Percentiles rank a stretch among this genome's conserved stretches.
These are phyloP conservation scores for Violaceomyces palustris DNA, from an alignment of 1,284 basidiomycete genomes.

Conservation along the genomic window DNA sequence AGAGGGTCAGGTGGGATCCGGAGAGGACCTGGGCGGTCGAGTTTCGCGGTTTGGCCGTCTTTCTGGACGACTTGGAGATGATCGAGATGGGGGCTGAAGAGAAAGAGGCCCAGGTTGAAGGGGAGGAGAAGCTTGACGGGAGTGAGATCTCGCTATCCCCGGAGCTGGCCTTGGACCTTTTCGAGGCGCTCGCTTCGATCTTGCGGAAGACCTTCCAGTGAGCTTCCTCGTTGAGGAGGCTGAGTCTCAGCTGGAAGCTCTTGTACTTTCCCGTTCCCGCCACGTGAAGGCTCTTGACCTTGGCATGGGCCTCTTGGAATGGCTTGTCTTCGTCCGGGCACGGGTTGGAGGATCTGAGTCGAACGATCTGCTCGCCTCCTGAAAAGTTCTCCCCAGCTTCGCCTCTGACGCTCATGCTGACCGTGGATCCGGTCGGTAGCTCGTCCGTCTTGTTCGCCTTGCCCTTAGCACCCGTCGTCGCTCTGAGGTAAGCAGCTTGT, in stretches of 20 bases:
- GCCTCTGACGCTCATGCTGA: constrained; percentile 77
- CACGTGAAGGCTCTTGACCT: constrained; percentile 84
- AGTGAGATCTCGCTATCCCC: too few species aligned
- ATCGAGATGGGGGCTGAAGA: constrained; percentile 84
- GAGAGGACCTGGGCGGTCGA: constrained; percentile 84
- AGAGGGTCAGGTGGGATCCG: constrained; percentile 84
- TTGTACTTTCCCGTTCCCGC: constrained; percentile 82
- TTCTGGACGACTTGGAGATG: constrained; percentile 94
- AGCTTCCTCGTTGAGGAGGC: too few species aligned
- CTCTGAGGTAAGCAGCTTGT: too few species aligned
- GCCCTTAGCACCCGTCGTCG: too few species aligned
- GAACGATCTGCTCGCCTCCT: constrained; percentile 29
- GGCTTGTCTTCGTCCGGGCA: too few species aligned
- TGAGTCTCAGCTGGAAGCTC: constrained; percentile 74
- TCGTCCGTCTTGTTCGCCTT: too few species aligned
- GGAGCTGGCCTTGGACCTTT: too few species aligned
- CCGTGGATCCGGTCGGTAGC: too few species aligned
- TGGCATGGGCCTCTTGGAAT: constrained; percentile 70
- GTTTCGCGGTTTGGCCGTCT: constrained; percentile 90
- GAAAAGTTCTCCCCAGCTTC: constrained; percentile 67
- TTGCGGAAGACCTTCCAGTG: constrained; percentile 61
- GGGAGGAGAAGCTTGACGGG: too few species aligned
- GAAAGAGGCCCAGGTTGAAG: constrained; percentile 72
- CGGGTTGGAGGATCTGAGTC: too few species aligned
- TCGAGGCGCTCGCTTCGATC: not conserved